A percentile compares a stretch with the other conserved stretches of the same genome.
phyloP scores from a whole-genome alignment of 129 eudicot species.

The Tanacetum coccineum region DNA sequence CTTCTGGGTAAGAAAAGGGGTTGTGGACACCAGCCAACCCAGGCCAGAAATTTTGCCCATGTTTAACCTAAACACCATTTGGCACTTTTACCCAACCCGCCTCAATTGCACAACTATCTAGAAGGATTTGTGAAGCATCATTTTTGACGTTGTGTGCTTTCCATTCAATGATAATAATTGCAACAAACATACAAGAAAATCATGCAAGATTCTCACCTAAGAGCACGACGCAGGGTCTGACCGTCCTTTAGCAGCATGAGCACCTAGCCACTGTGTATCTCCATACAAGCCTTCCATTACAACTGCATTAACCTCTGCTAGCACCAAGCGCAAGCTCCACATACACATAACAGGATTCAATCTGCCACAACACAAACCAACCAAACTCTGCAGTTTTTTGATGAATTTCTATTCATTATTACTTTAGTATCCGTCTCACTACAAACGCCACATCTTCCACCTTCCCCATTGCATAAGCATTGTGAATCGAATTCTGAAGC shows the following conservation, averaged over 20 bases:
- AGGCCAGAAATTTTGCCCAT: background rate
- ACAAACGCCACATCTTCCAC: conserved; percentile 79
- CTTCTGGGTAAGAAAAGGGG: background rate
- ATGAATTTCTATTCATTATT: conserved; percentile 60
- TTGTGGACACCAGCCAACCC: background rate
- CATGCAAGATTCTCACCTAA: conserved; percentile 42
- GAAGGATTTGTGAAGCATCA: background rate
- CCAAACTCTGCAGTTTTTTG: conserved; percentile 78
- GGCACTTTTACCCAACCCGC: background rate
- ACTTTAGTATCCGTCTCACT: conserved; percentile 83
- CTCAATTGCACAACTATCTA: background rate
- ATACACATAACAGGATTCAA: conserved; percentile 93
- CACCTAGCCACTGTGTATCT: conserved; percentile 93
- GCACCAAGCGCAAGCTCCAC: conserved; percentile 93
- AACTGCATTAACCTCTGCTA: conserved; percentile 91
- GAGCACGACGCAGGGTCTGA: conserved; percentile 90
- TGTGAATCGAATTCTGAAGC: conserved; percentile 65
- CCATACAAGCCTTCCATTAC: conserved; percentile 90
- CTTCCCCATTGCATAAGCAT: conserved; percentile 86
- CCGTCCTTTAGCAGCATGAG: conserved; percentile 94
- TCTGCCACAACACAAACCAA: conserved; percentile 91
- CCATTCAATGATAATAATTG: background rate
- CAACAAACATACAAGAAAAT: background rate
- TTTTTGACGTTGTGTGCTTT: background rate
- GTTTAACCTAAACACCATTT: background rate